Base-by-base conservation (phyloP, 106 monocot species). In the Alisma plantagoaquatica region DNA sequence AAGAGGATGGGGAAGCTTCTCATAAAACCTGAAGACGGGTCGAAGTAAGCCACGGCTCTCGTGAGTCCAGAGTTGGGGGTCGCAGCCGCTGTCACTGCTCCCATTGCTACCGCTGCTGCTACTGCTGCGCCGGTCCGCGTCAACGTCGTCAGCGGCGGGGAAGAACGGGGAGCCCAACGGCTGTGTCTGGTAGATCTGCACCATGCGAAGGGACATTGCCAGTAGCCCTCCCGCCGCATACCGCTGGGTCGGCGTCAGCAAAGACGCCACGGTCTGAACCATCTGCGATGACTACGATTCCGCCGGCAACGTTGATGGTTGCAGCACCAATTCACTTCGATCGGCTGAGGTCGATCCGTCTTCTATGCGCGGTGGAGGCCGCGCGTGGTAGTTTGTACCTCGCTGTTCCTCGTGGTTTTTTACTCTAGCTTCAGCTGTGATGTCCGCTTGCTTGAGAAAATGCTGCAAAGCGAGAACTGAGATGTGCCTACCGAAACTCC, bases 111-210 rank as follows among this genome's bases (percentile, higher is more conserved):
- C 46, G 29, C 43, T 21, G 48, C 61, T 48, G 43, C 65, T 53
- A 1, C 16, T 14, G 43, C 65, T 53, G 2, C 16, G 15, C 20
- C 32, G 22, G 14, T 43, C 55, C 8, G 22, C 62, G 35, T 54
- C 54, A 23, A 21, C 46, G 55, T 53, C 64, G 10, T 54, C 56
- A 10, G 23, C 65, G 18, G 43, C 58, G 18, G 46, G 46, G 46
- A 46, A 19, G 0, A 19, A 6, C 7, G n/a, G n/a, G 22, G 56
- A 64, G 23, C 73, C 76, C 49, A 86, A 50, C 29, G 78, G 78
- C 3, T 51, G 73, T 31, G 74, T 56, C 60, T 79, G 92, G 68
- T 86, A 82, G 79, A 86, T 82, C 82, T 92, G 92, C 23, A 79
- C 81, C 55, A 75, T 76, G 31, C 86, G 73, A 24, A 92, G 79